phyloP scores from a whole-genome alignment of 768 basidiomycete genomes.

The Dioszegia crocea region DNA sequence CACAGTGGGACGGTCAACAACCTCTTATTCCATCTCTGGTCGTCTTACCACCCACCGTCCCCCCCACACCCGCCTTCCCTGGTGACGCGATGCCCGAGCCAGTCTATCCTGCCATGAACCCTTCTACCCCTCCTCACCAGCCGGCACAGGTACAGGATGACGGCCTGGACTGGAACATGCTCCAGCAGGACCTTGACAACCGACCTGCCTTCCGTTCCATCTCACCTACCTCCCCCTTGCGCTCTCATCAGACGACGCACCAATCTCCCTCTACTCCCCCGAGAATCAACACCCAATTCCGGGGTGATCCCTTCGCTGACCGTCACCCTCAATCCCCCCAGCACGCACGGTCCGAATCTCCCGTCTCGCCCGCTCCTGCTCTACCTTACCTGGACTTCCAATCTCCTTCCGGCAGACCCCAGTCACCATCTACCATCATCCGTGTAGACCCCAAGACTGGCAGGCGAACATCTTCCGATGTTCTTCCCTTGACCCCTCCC shows the following conservation, averaged over 20 bases:
- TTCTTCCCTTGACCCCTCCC: neutral
- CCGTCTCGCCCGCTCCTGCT: slow-evolving; percentile 9
- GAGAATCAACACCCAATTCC: slow-evolving; percentile 6
- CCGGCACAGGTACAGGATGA: slow-evolving; percentile 8
- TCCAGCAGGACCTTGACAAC: slow-evolving; percentile 27
- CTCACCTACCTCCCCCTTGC: slow-evolving; percentile 36
- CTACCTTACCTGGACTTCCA: slow-evolving; percentile 36
- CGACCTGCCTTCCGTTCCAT: slow-evolving; percentile 45
- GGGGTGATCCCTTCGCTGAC: neutral
- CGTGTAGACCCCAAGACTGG: slow-evolving; percentile 25
- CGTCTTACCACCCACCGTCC: slow-evolving; percentile 35
- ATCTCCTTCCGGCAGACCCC: slow-evolving; percentile 6
- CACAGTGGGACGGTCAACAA: slow-evolving; percentile 20
- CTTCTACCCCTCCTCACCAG: slow-evolving; percentile 10
- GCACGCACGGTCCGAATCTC: neutral
- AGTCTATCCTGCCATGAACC: slow-evolving; percentile 23
- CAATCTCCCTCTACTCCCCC: slow-evolving; percentile 5
- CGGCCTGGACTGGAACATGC: slow-evolving; percentile 32
- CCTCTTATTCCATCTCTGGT: slow-evolving; percentile 28
- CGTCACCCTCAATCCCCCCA: neutral
- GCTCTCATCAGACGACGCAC: slow-evolving; percentile 26
- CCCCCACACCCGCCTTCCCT: slow-evolving; percentile 29
- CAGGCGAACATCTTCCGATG: slow-evolving; percentile 10
- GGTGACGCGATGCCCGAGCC: neutral
- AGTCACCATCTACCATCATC: slow-evolving; percentile 16